Percentiles rank a stretch among this genome's conserved stretches.
Conservation (phyloP, 805 yeast species). For the Wickerhamomyces hampshirensis region DNA sequence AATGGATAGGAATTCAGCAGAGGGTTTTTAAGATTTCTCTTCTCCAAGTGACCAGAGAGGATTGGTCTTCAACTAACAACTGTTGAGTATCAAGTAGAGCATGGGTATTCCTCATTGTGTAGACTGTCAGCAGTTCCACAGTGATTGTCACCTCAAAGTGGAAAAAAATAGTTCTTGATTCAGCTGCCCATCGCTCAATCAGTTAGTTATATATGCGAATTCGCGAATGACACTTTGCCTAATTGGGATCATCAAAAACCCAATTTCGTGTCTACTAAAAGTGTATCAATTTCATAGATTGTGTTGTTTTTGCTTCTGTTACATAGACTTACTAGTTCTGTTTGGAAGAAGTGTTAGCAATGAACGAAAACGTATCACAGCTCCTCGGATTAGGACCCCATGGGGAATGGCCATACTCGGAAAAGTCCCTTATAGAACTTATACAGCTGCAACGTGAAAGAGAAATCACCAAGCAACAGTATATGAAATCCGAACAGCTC, state of each 20-base stretch:
- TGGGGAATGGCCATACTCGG: slow-evolving; percentile 24
- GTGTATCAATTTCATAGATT: neutral
- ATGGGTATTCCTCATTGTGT: too few relatives aligned
- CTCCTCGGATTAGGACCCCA: slow-evolving; percentile 20
- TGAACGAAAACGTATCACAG: slow-evolving; percentile 19
- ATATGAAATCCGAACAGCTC: slow-evolving; percentile 59
- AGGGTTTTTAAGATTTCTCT: too few relatives aligned
- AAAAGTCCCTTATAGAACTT: slow-evolving; percentile 19
- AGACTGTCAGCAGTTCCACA: too few relatives aligned
- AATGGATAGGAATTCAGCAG: too few relatives aligned
- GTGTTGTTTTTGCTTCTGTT: neutral
- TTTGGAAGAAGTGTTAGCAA: slow-evolving; percentile 1
- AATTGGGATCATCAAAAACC: slow-evolving; percentile 1
- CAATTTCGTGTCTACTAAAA: neutral
- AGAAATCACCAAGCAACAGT: slow-evolving; percentile 80
- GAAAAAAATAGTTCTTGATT: too few relatives aligned
- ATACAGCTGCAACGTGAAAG: slow-evolving; percentile 43
- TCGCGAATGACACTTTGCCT: too few relatives aligned
- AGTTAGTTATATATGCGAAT: too few relatives aligned
- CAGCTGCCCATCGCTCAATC: slow-evolving; percentile 1
- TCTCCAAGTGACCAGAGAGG: too few relatives aligned
- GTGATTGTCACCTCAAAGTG: too few relatives aligned
- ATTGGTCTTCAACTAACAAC: too few relatives aligned
- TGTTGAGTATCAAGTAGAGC: too few relatives aligned
- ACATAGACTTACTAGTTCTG: neutral